phyloP scores from a whole-genome alignment of 2,329 filamentous ascomycete species.

The Aspergillus eucalypticola region DNA sequence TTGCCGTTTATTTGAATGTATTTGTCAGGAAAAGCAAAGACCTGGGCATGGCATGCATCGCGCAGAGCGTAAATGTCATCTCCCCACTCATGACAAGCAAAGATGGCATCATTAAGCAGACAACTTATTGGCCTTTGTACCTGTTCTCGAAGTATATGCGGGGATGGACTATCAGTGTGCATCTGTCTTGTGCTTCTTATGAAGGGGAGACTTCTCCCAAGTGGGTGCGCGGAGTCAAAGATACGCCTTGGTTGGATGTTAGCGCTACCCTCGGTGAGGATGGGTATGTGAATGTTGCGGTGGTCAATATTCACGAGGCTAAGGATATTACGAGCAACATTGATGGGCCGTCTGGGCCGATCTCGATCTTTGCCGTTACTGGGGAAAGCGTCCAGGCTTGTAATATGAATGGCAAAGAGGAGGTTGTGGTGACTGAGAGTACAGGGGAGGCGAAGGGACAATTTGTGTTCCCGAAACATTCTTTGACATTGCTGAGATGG shows the following conservation, averaged over 20 bases:
- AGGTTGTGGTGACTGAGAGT: conserved; percentile 61
- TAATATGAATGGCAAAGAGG: conserved; percentile 64
- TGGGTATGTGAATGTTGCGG: conserved; percentile 65
- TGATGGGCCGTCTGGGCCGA: conserved; percentile 55
- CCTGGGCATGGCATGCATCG: conserved; percentile 77
- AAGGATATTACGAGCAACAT: conserved; percentile 61
- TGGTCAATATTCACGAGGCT: conserved; percentile 70
- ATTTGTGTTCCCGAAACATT: conserved; percentile 69
- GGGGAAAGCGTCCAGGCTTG: conserved; percentile 58
- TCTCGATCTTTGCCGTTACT: conserved; percentile 64
- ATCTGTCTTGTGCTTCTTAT: conserved; percentile 66
- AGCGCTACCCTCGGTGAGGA: conserved; percentile 49
- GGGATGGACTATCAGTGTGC: conserved; percentile 66
- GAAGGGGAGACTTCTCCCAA: conserved; percentile 53
- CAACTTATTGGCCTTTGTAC: conserved; percentile 73
- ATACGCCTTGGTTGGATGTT: conserved; percentile 62
- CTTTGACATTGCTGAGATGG: conserved; percentile 67
- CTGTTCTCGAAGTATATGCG: conserved; percentile 73
- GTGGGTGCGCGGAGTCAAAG: conserved; percentile 52
- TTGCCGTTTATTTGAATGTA: conserved; percentile 73
- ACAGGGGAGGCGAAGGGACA: conserved; percentile 64
- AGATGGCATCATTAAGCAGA: conserved; percentile 66
- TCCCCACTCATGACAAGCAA: conserved; percentile 71
- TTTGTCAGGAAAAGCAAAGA: conserved; percentile 71
- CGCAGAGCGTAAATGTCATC: conserved; percentile 77